A percentile compares a stretch with the other conserved stretches of the same genome.
phyloP scores from a whole-genome alignment of 305 asterid species.

The Solanum aculeatissimum region DNA sequence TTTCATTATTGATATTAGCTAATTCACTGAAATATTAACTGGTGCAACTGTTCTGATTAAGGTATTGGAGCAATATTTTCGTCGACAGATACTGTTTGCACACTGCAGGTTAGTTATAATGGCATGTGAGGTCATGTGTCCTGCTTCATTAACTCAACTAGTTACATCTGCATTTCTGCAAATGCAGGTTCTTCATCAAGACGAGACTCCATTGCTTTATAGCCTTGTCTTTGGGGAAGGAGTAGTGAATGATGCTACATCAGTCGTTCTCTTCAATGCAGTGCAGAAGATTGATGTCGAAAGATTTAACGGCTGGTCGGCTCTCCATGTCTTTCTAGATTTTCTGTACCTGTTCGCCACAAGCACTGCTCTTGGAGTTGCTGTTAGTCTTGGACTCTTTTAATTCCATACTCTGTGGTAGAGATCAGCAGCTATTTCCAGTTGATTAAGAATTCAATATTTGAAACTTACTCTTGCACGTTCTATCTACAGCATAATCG shows the following conservation, averaged over 20 bases:
- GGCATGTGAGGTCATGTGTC: background rate
- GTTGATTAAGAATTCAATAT: background rate
- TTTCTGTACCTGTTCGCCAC: constrained; percentile 79
- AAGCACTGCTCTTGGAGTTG: constrained; percentile 82
- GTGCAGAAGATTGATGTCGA: constrained; percentile 71
- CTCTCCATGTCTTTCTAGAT: constrained; percentile 36
- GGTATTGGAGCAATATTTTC: constrained; percentile 87
- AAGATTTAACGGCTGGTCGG: constrained; percentile 56
- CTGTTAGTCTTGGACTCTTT: constrained; percentile 39
- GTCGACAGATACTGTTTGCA: constrained; percentile 94
- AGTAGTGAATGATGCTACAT: constrained; percentile 94
- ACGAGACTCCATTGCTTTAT: constrained; percentile 82
- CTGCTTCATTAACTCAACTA: background rate
- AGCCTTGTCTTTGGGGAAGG: constrained; percentile 99
- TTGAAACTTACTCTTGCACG: background rate
- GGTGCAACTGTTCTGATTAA: constrained; percentile 5
- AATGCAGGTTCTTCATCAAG: constrained; percentile 79
- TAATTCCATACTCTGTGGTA: background rate
- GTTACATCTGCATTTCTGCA: background rate
- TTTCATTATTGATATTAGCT: background rate
- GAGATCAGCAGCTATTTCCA: background rate
- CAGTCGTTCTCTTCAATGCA: constrained; percentile 91
- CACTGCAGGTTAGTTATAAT: constrained; percentile 56
- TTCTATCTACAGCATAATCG: background rate
- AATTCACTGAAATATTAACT: background rate